Percentiles rank a stretch among this genome's conserved stretches.
phyloP scores from a whole-genome alignment of 192 early-diverging fungal genomes.

The Piromyces sp. region DNA sequence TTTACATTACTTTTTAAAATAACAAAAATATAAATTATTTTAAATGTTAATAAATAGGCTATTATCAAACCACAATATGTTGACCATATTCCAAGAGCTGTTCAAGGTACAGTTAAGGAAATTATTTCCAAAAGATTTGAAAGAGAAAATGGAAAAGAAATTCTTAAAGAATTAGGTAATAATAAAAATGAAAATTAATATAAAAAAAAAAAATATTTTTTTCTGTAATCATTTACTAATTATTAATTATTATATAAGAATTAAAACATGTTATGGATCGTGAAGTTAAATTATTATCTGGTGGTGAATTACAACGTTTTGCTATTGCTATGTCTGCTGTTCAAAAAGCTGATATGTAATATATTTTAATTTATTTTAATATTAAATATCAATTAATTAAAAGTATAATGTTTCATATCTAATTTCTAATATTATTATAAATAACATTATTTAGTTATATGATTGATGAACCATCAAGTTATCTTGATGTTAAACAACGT shows the following conservation, averaged over 20 bases:
- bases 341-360: conserved; percentile 68
- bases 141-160: conserved; percentile 48
- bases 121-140: conserved; percentile 56
- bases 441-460: conserved; percentile 50
- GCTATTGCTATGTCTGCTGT: conserved; percentile 75
- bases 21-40: too few relatives aligned
- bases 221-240: too few relatives aligned
- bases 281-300: conserved; percentile 67
- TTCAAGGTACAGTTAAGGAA: conserved; percentile 58
- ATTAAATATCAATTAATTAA: too few relatives aligned
- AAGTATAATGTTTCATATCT: background rate
- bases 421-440: background rate
- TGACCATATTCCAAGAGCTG: conserved; percentile 65
- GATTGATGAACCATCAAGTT: conserved; percentile 97
- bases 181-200: background rate
- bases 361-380: too few relatives aligned
- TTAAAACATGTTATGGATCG: conserved; percentile 67
- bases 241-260: conserved; percentile 23
- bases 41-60: conserved; percentile 28
- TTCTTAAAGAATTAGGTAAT: conserved; percentile 52
- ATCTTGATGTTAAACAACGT: conserved; percentile 97
- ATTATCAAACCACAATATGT: conserved; percentile 96
- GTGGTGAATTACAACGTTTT: conserved; percentile 96
- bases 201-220: background rate
- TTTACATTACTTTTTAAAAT: too few relatives aligned